Base-by-base conservation (phyloP, 129 eudicot species). In the Solidago caesia region DNA sequence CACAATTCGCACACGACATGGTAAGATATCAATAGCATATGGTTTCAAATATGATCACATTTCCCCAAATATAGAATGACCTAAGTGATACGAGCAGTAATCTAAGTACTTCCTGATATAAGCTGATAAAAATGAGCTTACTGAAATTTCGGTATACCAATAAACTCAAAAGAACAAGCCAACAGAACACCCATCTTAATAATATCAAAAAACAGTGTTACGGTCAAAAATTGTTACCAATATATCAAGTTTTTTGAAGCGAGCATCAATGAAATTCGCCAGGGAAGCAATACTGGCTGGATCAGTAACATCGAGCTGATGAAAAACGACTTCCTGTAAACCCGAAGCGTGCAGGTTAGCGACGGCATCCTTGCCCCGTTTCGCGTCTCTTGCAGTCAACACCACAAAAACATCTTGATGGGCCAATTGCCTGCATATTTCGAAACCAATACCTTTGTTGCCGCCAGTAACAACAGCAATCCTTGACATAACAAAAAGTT, bases 361-460 rank as follows among this genome's bases (percentile, higher is more conserved):
- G 39, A 74, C 77, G 49, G 86, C 86, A 29, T 82, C 77, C 46
- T 5, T 58, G 14, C 86, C 86, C 45, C 77, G 66, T 16, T 67
- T 69, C 41, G 68, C 66, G 67, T 82, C 83, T 78, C 86, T 77
- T 11, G 86, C 80, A 7, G 86, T 82, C 71, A 82, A 44, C 64
- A 82, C 69, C 44, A 82, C 80, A 11, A 75, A 3, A 65, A 74
- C 77, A 48, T 69, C 65, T 68, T 51, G 41, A 65, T 12, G 66
- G 39, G 83, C 82, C 60, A 82, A 62, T 10, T 77, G 86, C 13
- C 82, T 16, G 79, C 86, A 82, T 48, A 73, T 82, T 75, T 82
- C 86, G 0, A 82, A 63, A 43, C 86, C 87, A 11, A 83, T 27
- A 39, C 87, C 87, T 83, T 83, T 83, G 84, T 83, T 83, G 39